Conservation (phyloP, 139 green algal genomes). For the Deuterostichococcus epilithicus region DNA sequence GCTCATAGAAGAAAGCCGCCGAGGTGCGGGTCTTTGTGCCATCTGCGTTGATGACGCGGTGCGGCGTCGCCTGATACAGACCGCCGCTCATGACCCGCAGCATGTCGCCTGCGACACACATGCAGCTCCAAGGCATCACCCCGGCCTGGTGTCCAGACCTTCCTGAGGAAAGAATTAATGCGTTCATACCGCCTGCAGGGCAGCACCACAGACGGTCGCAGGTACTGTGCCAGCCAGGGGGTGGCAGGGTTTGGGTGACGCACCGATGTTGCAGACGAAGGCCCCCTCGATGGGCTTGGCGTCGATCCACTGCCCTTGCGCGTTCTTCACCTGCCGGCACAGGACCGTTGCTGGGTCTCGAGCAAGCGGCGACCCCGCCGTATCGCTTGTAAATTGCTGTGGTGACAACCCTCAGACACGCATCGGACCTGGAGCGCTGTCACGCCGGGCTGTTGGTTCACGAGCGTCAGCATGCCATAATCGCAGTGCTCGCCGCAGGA, state of each 20-base stretch:
- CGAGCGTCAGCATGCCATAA: conserved; percentile 64
- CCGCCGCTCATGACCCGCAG: conserved; percentile 45
- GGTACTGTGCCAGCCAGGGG: background rate
- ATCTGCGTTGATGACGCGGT: conserved; percentile 49
- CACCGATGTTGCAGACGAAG: conserved; percentile 60
- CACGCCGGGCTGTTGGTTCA: conserved; percentile 50
- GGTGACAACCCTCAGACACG: background rate
- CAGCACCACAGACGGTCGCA: too few relatives aligned
- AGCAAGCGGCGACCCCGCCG: background rate
- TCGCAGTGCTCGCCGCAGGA: conserved; percentile 64
- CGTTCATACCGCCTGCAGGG: too few relatives aligned
- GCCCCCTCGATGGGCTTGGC: conserved; percentile 42
- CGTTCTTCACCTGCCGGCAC: conserved; percentile 48
- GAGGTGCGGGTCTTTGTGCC: conserved; percentile 27
- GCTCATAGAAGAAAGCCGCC: conserved; percentile 66
- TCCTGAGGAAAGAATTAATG: too few relatives aligned
- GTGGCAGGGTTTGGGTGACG: background rate
- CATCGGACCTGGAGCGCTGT: conserved; percentile 46
- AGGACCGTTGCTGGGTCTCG: background rate
- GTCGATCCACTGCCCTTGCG: conserved; percentile 41
- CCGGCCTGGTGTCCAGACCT: too few relatives aligned
- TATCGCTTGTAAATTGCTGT: too few relatives aligned
- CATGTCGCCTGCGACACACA: background rate
- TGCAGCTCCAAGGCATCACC: too few relatives aligned
- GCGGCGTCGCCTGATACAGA: conserved; percentile 37